Evolutionary conservation across 495 filamentous ascomycete species (phyloP).

Genomic region (Tetracladium setigerum): DNA sequence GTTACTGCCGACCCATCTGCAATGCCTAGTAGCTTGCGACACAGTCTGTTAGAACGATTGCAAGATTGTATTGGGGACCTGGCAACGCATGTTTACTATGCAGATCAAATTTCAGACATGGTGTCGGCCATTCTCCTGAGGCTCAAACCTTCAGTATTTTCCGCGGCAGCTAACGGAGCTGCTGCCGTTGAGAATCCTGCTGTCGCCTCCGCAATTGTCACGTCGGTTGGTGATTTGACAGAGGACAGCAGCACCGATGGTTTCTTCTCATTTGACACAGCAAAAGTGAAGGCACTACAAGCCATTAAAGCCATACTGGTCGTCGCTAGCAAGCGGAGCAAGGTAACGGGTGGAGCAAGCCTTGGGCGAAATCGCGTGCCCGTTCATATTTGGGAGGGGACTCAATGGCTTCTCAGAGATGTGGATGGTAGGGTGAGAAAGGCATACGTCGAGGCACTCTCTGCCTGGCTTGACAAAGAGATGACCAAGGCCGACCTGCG

Average conservation of each 20-base stretch:
- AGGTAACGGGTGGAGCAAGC: slow-evolving; percentile 49
- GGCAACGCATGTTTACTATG: slow-evolving; percentile 91
- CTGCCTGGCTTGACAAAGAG: slow-evolving; percentile 76
- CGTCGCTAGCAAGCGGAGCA: slow-evolving; percentile 62
- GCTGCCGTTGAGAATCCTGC: slow-evolving; percentile 36
- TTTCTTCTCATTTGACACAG: slow-evolving; percentile 67
- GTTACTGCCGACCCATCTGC: slow-evolving; percentile 6
- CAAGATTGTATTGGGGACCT: slow-evolving; percentile 74
- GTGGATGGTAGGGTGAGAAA: slow-evolving; percentile 65
- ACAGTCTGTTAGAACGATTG: slow-evolving; percentile 29
- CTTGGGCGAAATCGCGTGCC: slow-evolving; percentile 66
- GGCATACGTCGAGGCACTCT: slow-evolving; percentile 74
- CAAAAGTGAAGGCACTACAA: slow-evolving; percentile 68
- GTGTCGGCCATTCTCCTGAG: slow-evolving; percentile 67
- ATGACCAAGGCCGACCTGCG: slow-evolving; percentile 60
- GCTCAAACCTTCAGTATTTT: slow-evolving; percentile 52
- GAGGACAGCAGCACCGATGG: slow-evolving; percentile 39
- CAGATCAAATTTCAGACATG: slow-evolving; percentile 90
- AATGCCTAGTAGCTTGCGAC: slow-evolving; percentile 17
- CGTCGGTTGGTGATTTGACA: slow-evolving; percentile 11
- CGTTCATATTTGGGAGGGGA: slow-evolving; percentile 81
- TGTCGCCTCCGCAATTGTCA: slow-evolving; percentile 21
- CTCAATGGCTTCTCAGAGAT: slow-evolving; percentile 81
- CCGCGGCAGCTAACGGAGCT: slow-evolving; percentile 28
- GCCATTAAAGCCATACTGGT: slow-evolving; percentile 72